These are phyloP conservation scores for Fomitopsis palustris DNA, from an alignment of 1,284 basidiomycete genomes.

Conservation along the genomic window DNA sequence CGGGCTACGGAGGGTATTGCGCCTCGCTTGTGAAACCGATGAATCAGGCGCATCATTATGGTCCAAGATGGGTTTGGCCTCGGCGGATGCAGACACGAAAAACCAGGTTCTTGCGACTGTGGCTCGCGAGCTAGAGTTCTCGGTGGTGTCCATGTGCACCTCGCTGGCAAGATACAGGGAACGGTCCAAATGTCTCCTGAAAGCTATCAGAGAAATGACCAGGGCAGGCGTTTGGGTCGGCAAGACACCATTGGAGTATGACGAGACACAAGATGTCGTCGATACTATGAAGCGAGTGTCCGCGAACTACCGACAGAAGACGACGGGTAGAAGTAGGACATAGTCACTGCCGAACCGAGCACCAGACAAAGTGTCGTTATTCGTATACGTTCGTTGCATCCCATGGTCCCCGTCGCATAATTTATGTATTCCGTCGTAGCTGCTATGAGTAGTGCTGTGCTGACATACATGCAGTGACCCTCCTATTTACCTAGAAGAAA, in stretches of 20 bases:
- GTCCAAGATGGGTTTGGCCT: conserved; percentile 14
- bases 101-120: conserved; percentile 28
- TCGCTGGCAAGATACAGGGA: conserved; percentile 42
- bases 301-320: conserved; percentile 1
- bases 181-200: conserved; percentile 28
- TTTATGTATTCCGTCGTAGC: not conserved
- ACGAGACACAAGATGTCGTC: conserved; percentile 37
- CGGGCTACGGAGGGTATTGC: conserved; percentile 31
- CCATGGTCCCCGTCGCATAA: not conserved
- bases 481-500: not conserved
- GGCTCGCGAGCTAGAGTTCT: conserved; percentile 44
- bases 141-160: conserved; percentile 39
- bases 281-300: conserved; percentile 27
- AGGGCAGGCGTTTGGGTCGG: conserved; percentile 25
- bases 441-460: not conserved
- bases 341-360: not conserved
- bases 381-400: not conserved
- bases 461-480: not conserved
- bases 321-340: conserved; percentile 5
- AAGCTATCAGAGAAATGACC: conserved; percentile 30
- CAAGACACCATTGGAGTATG: conserved; percentile 28
- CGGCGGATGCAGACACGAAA: not conserved
- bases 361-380: no score
- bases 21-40: conserved; percentile 28
- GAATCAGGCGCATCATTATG: conserved; percentile 18